Base-by-base conservation (phyloP, 2,329 filamentous ascomycete species). In the Didymella arachidicola region DNA sequence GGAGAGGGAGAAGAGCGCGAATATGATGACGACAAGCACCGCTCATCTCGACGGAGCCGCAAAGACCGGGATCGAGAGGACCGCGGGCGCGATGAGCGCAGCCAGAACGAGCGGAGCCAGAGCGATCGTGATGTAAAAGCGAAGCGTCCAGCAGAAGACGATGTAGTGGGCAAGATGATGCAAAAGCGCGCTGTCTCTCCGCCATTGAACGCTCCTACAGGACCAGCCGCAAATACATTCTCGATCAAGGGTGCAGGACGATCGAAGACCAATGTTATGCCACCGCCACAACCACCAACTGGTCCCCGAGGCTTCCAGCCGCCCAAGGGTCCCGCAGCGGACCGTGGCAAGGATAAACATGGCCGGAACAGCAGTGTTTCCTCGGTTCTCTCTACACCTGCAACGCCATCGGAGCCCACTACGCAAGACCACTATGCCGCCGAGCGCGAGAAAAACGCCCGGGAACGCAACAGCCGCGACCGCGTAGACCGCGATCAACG, bases 391-490 rank as follows among this genome's bases (percentile, higher is more conserved):
- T 61, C 58, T 34, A 49, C 47, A 7, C 59, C 68, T 12, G 55
- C 60, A 14, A 63, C 65, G 4, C 62, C 73, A 5, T 57, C 60
- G 12, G 65, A 65, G 5, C 54, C 66, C 11, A 60, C 65, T 1
- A 45, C 63, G 12, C 68, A 70, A 55, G 87, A 90, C 63, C 82
- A 86, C n/a, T 88, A 91, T 73, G 88, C 89, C 1, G 79, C 88
- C 0, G 89, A 92, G 74, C 86, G 89, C 22, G 88, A 90, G 71
- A 68, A 63, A 19, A 73, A 76, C n/a, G 69, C 69, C 14, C 65
- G 71, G 1, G 72, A 73, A 51, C 67, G 73, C 18, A 69, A 72
- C 16, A 66, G 66, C 27, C 61, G 68, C 7, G 72, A 72, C 22
- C 70, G 72, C 25, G 66, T 66, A 14, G 66, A 71, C 30, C 66